Conservation (phyloP, 306 rosid species). For the Cyamopsis tetragonoloba region DNA sequence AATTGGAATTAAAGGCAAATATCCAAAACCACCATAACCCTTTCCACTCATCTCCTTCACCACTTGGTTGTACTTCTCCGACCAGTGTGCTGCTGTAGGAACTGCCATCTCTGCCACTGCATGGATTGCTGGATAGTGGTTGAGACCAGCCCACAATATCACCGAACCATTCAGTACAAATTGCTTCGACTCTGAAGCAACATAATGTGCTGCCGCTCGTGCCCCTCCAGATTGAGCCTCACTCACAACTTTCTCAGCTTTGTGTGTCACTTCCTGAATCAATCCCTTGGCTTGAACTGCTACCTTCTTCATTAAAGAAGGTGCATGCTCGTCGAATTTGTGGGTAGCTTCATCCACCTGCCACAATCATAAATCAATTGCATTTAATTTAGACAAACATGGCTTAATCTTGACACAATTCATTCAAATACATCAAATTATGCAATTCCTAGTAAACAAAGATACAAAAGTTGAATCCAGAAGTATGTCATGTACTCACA, state of each 20-base stretch:
- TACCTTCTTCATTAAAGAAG: slow-evolving; percentile 50
- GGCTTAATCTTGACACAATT: neutral
- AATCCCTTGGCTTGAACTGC: slow-evolving; percentile 33
- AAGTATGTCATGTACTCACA: neutral
- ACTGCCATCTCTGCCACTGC: slow-evolving; percentile 48
- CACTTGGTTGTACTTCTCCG: slow-evolving; percentile 54
- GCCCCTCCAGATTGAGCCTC: slow-evolving; percentile 64
- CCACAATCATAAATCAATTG: neutral
- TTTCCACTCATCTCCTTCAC: slow-evolving; percentile 40
- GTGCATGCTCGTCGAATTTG: slow-evolving; percentile 58
- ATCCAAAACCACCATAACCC: slow-evolving; percentile 39
- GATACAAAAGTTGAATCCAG: neutral
- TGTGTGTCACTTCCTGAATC: slow-evolving; percentile 30
- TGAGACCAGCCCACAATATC: slow-evolving; percentile 45
- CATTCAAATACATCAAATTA: neutral
- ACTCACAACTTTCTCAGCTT: slow-evolving; percentile 39
- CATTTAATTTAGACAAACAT: neutral
- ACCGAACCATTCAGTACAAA: slow-evolving; percentile 34
- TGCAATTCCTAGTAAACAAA: neutral
- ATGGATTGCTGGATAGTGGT: slow-evolving; percentile 43
- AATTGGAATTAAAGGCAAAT: slow-evolving; percentile 68
- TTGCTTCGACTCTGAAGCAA: slow-evolving; percentile 54
- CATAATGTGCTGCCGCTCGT: slow-evolving; percentile 44
- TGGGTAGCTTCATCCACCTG: slow-evolving; percentile 63
- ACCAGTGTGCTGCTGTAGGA: slow-evolving; percentile 43